Base-by-base conservation (phyloP, 306 rosid genomes). In the Cucumis sativus region DNA sequence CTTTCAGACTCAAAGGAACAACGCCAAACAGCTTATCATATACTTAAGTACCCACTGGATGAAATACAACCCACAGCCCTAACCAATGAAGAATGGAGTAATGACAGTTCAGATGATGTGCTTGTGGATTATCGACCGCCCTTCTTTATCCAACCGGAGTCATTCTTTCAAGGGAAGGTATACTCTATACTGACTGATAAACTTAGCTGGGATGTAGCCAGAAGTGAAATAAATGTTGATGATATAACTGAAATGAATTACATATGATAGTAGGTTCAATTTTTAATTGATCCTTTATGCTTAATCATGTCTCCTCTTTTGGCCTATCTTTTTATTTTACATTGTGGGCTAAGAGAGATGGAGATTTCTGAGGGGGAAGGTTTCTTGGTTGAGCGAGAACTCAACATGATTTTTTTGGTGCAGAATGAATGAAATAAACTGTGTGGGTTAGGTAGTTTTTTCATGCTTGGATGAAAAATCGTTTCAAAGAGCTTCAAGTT, bases 1-100 rank as follows among this genome's bases (percentile, higher is more conserved):
- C 62, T 78, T 71, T 81, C 90, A 47, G 82, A 81, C 79, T 84
- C 72, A 37, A 52, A 66, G 30, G 85, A 84, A 54, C 75, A 67
- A 80, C 82, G 11, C 57, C 55, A 67, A 70, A 51, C 91, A 82
- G 41, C 76, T 62, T 59, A 77, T 72, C 81, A 59, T 62, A 67
- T 75, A 56, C 85, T 81, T 57, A 77, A 84, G 63, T 79, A 80
- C 52, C 88, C 85, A 4, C 52, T 28, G 60, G 82, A 69, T 78
- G 85, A 81, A 79, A 75, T 18, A 23, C 7, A 55, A 68, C 43
- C 86, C 81, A 77, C 85, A 21, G 82, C 16, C 55, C 81, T 77
- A 63, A 12, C 14, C 18, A 14, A 82, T 18, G 88, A 83, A 69
- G 35, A 37, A 25, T 47, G 76, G 5, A 16, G 2, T 72, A 25